These are phyloP conservation scores for Plenodomus lindquistii DNA, from an alignment of 2,329 filamentous ascomycete species.

Conservation along the genomic window DNA sequence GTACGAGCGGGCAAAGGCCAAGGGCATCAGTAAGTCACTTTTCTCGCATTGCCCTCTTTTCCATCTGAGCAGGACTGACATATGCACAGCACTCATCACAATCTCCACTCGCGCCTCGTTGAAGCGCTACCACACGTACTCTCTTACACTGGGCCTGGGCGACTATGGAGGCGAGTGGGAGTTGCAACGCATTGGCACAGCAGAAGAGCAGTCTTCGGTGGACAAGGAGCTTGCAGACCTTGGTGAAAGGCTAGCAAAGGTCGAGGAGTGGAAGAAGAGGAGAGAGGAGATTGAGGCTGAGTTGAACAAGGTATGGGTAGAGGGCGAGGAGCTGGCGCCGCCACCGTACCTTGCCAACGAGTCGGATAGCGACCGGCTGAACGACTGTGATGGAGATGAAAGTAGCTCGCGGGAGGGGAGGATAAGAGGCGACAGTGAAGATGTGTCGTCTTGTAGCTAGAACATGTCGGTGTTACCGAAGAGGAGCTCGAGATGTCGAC, in stretches of 20 bases:
- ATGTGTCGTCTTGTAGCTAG: not conserved
- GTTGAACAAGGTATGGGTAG: conserved; percentile 66
- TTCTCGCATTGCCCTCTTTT: not conserved
- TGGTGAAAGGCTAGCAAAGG: conserved; percentile 75
- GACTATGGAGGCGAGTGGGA: conserved; percentile 86
- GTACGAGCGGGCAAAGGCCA: conserved; percentile 91
- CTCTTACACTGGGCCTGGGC: conserved; percentile 81
- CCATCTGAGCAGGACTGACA: not conserved
- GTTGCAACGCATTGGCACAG: conserved; percentile 90
- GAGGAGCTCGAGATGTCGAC: too few species aligned
- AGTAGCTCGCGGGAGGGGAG: not conserved
- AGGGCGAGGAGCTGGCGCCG: conserved; percentile 40
- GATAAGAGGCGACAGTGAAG: not conserved
- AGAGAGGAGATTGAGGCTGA: conserved; percentile 82
- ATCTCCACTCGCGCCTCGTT: conserved; percentile 92
- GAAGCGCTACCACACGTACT: conserved; percentile 94
- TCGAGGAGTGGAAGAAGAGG: conserved; percentile 81
- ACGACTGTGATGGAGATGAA: not conserved
- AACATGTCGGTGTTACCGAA: too few species aligned
- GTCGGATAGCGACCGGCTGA: not conserved
- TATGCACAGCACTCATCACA: conserved; percentile 74
- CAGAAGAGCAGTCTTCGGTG: conserved; percentile 88
- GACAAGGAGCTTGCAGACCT: conserved; percentile 89
- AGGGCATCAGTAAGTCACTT: conserved; percentile 90
- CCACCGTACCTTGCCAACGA: conserved; percentile 36